Conservation (phyloP, 2,329 filamentous ascomycete genomes). For the Fusarium setosum region DNA sequence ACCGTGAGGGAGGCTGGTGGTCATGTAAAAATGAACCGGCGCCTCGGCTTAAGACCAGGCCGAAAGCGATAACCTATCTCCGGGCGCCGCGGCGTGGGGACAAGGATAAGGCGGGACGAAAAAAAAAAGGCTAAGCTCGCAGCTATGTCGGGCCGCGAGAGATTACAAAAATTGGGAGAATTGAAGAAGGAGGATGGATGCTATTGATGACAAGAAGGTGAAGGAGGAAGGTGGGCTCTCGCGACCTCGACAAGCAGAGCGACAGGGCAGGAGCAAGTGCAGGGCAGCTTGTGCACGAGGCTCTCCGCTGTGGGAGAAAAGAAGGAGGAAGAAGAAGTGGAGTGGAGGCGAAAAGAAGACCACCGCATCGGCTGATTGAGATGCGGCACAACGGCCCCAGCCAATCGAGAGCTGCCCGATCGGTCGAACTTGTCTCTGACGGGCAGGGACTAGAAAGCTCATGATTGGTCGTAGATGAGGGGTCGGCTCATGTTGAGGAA, state of each 20-base stretch:
- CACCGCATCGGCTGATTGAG: slow-evolving; percentile 43
- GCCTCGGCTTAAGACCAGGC: slow-evolving; percentile 39
- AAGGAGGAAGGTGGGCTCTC: slow-evolving; percentile 32
- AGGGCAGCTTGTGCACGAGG: slow-evolving; percentile 32
- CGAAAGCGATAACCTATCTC: slow-evolving; percentile 33
- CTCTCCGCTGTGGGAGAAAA: slow-evolving; percentile 33
- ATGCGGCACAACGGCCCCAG: slow-evolving; percentile 22
- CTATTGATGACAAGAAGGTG: slow-evolving; percentile 10
- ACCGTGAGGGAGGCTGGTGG: slow-evolving; percentile 33
- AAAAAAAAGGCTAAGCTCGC: slow-evolving; percentile 31
- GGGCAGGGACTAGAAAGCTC: slow-evolving; percentile 16
- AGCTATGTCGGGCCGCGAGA: slow-evolving; percentile 44
- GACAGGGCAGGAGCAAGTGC: slow-evolving; percentile 6
- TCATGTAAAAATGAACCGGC: slow-evolving; percentile 39
- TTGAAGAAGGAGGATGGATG: not conserved
- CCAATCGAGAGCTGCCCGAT: slow-evolving; percentile 39
- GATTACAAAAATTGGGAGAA: slow-evolving; percentile 12
- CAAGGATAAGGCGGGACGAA: slow-evolving; percentile 17
- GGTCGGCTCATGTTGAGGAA: slow-evolving; percentile 37
- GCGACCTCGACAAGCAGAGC: slow-evolving; percentile 44
- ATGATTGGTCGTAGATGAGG: slow-evolving; percentile 49
- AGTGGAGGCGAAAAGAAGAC: slow-evolving; percentile 37
- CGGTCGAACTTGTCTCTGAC: slow-evolving; percentile 31
- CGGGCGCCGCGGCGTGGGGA: slow-evolving; percentile 24
- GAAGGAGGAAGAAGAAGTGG: slow-evolving; percentile 23